Base-by-base conservation (phyloP, 2,329 filamentous ascomycete species). In the Ophiostoma angusticollis region DNA sequence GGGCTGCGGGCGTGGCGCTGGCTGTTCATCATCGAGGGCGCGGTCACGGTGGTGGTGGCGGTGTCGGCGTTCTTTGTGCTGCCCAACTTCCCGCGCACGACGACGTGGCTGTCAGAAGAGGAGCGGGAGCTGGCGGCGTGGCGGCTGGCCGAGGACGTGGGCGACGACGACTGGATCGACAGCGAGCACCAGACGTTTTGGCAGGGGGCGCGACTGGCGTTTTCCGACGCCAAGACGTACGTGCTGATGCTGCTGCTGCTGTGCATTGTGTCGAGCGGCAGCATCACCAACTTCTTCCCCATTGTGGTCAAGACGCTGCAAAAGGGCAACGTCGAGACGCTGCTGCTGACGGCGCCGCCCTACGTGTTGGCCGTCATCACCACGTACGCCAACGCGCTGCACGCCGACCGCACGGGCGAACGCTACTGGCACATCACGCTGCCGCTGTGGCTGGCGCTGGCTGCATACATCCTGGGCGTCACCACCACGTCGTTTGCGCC, bases 401-500 rank as follows among this genome's bases (percentile, higher is more conserved):
- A 84, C 54, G 78, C 80, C 13, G 81, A 84, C 54, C 68, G 65
- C 30, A 81, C 76, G 0, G 77, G 78, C 16, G 80, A 85, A 56
- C 70, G 80, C 5, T 84, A 76, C 56, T 73, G 71, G 53, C 81
- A 85, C 55, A 68, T 84, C 43, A 64, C 66, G 0, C 40, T 74
- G 1, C 79, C 80, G 0, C 63, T 83, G 11, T 68, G 64, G 41
- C 60, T 83, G 30, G 72, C 73, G 12, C 63, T 84, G 4, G 59
- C 60, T 1, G 71, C 75, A 4, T 85, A 80, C 58, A 78, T 85
- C 48, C 64, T 84, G 36, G 74, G 74, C 7, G 78, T 77, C 1
- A 62, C 73, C 0, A 83, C 80, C 0, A 74, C 66, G 0, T 54
- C 62, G 3, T 63, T 68, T 0, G 79, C 65, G 0, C 72, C 79